Conservation (phyloP, 2,329 filamentous ascomycete species). For the Raffaelea arxii region DNA sequence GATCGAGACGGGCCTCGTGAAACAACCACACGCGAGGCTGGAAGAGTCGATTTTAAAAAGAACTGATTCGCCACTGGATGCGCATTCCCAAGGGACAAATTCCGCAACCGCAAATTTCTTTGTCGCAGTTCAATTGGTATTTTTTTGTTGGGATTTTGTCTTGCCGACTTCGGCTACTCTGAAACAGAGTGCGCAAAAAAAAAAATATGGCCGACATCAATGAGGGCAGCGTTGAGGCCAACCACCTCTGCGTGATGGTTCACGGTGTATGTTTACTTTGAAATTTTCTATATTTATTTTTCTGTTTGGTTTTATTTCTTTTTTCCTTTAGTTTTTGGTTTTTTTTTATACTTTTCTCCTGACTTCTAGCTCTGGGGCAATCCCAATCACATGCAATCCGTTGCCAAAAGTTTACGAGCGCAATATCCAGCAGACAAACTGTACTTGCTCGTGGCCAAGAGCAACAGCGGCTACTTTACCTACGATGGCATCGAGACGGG, state of each 20-base stretch:
- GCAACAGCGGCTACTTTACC: conserved; percentile 63
- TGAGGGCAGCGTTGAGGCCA: conserved; percentile 43
- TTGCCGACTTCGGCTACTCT: no score
- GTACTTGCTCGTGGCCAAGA: conserved; percentile 61
- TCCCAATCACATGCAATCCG: conserved; percentile 58
- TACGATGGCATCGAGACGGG: conserved; percentile 61
- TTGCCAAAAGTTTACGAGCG: conserved; percentile 56
- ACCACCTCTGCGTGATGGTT: conserved; percentile 68
- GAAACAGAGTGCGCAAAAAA: no score
- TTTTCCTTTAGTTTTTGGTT: neutral
- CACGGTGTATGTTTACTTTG: conserved; percentile 51
- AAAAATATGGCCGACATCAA: conserved; percentile 39
- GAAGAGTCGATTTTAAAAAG: no score
- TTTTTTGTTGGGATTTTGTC: no score
- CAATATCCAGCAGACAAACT: conserved; percentile 52
- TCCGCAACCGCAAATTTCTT: no score
- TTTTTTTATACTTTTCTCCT: neutral
- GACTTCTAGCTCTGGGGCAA: conserved; percentile 62
- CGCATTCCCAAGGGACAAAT: no score
- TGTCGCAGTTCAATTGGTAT: no score
- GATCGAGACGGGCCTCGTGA: no score
- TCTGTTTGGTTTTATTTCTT: neutral
- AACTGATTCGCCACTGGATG: no score
- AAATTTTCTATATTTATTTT: neutral
- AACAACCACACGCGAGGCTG: no score